Percentiles rank a stretch among this genome's conserved stretches.
Evolutionary conservation across 306 rosid species (phyloP).

Genomic region (Ormosia semicastrata): DNA sequence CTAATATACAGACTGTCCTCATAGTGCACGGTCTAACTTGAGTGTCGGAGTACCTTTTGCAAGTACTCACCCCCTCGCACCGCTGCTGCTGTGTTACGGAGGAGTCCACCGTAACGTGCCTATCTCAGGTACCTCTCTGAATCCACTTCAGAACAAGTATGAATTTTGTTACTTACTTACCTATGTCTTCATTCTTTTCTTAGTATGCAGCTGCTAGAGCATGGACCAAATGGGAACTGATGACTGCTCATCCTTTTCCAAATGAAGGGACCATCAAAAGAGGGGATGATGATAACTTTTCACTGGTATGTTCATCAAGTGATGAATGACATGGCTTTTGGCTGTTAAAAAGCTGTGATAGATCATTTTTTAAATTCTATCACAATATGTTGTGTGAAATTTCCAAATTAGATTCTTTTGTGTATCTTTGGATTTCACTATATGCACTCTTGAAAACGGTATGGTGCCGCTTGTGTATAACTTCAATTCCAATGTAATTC

Average conservation of each 20-base stretch:
- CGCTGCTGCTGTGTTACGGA: too few species aligned
- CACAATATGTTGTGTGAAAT: neutral
- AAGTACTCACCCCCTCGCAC: too few species aligned
- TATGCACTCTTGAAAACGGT: neutral
- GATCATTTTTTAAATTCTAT: neutral
- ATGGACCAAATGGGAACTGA: constrained; percentile 99
- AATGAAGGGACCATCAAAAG: constrained; percentile 72
- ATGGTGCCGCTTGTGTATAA: neutral
- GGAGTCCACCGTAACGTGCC: too few species aligned
- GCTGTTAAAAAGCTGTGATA: neutral
- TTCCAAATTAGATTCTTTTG: neutral
- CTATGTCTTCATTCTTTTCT: constrained; percentile 19
- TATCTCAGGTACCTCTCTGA: too few species aligned
- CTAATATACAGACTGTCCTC: too few species aligned
- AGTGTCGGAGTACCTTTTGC: too few species aligned
- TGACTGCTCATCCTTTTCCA: constrained; percentile 87
- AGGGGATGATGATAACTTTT: constrained; percentile 81
- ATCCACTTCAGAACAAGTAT: too few species aligned
- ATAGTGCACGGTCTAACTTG: too few species aligned
- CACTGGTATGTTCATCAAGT: constrained; percentile 57
- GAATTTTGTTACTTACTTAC: constrained; percentile 18
- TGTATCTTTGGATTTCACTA: neutral
- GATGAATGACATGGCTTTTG: neutral
- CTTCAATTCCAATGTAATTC: neutral
- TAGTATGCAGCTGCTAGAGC: constrained; percentile 98